Evolutionary conservation across 2,329 filamentous ascomycete species (phyloP).

Genomic region (Trichoderma arundinaceum): DNA sequence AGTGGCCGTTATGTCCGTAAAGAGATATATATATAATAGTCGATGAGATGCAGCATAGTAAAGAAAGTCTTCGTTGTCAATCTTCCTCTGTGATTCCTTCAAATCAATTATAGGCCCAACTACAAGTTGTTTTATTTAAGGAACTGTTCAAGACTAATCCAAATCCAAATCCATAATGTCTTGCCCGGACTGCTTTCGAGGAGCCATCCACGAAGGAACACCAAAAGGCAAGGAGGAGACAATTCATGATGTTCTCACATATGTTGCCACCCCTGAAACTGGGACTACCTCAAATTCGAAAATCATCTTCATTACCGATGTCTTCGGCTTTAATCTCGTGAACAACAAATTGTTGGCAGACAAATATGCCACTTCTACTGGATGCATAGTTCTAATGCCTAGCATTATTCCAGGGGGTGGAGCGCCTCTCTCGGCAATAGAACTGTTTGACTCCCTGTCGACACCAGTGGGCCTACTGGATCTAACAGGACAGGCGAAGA

Average conservation of each 20-base stretch:
- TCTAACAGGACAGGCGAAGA: slow-evolving; percentile 6
- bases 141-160: background rate
- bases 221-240: slow-evolving; percentile 12
- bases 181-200: slow-evolving; percentile 11
- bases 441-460: slow-evolving; percentile 12
- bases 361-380: slow-evolving; percentile 6
- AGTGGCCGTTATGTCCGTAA: background rate
- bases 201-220: slow-evolving; percentile 9
- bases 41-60: background rate
- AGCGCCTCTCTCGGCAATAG: slow-evolving; percentile 11
- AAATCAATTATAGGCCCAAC: too few species aligned
- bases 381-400: slow-evolving; percentile 8
- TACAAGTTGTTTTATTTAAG: background rate
- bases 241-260: slow-evolving; percentile 5
- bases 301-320: slow-evolving; percentile 13
- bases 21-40: background rate
- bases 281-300: background rate
- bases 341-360: slow-evolving; percentile 18
- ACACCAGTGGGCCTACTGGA: slow-evolving; percentile 6
- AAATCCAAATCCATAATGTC: background rate
- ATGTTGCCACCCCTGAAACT: slow-evolving; percentile 1
- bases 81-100: background rate
- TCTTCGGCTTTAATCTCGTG: slow-evolving; percentile 14
- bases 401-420: slow-evolving; percentile 12
- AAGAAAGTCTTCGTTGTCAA: background rate